Base-by-base conservation (phyloP, 768 basidiomycete species). In the Tylopilus vinaceipallidus region DNA sequence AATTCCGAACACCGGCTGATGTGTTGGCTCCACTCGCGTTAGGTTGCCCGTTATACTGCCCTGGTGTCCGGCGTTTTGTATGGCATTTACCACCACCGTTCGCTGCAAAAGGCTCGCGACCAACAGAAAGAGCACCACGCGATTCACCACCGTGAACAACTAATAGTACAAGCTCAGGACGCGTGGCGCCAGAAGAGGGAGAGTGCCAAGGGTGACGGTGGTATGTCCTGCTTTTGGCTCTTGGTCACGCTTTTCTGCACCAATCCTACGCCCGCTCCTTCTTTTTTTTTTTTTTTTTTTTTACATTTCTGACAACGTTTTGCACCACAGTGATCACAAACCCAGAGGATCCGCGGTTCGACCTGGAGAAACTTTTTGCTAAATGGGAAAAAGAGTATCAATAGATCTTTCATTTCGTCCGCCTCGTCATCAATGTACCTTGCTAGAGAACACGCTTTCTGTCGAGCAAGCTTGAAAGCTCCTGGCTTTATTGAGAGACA, bases 1-100 rank as follows among this genome's bases (percentile, higher is more conserved):
- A 26, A 26, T 32, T 16, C 41, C 37, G 37, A 19, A 19, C 37
- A 19, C 30, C 10, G 8, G 45, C 26, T 62, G 10, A 61, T 10
- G 2, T 16, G 42, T 20, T 33, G 42, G 38, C 17, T 48, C 10
- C 45, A 41, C 36, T 45, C 42, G 32, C 29, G 39, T 14, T 68
- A 95, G 95, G 95, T 95, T 69, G 87, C 88, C 63, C 90, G 95
- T 64, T 98, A 95, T 72, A 86, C 92, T 17, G 93, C 95, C 43
- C 82, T 99, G 59, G 72, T 86, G 56, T 78, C 83, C 36, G 95
- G 95, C 65, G 80, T 95, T 58, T 71, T 84, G 66, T 98, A 98
- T 69, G 95, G 95, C 66, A 85, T 95, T 69, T 83, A 83, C 64
- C 95, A 98, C 77, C 88, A 89, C 64, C 83, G 88, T 63, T 88